Evolutionary conservation across 2,329 filamentous ascomycete species (phyloP).

Genomic region (Acarospora socialis): DNA sequence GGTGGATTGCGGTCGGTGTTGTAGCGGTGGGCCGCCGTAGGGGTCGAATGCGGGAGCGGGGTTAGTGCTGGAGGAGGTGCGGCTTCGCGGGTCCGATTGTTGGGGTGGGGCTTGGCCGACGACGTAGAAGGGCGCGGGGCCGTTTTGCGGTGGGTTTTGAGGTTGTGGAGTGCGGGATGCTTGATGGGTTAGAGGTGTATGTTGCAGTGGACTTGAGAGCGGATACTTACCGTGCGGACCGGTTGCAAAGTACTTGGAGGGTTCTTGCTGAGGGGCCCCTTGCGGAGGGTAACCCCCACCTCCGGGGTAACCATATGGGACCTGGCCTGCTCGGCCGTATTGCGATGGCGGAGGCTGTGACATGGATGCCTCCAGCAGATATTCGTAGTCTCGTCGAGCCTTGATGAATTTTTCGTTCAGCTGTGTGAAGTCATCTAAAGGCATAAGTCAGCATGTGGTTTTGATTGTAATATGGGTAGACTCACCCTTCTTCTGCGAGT

Average conservation of each 20-base stretch:
- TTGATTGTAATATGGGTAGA: slow-evolving; percentile 1
- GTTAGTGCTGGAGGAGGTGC: slow-evolving; percentile 25
- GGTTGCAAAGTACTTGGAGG: slow-evolving; percentile 55
- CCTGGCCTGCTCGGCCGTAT: slow-evolving; percentile 48
- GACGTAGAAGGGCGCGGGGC: slow-evolving; percentile 51
- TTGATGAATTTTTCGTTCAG: slow-evolving; percentile 99
- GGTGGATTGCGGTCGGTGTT: slow-evolving; percentile 50
- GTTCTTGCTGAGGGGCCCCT: slow-evolving; percentile 38
- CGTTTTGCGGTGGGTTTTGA: slow-evolving; percentile 40
- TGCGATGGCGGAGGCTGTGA: slow-evolving; percentile 70
- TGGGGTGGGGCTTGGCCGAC: slow-evolving; percentile 36
- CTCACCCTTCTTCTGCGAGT: slow-evolving; percentile 94
- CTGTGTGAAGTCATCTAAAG: slow-evolving; percentile 86
- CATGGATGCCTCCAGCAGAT: slow-evolving; percentile 92
- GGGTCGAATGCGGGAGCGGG: slow-evolving; percentile 33
- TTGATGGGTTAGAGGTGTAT: slow-evolving; percentile 9
- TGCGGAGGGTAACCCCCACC: slow-evolving; percentile 19
- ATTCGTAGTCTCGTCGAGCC: slow-evolving; percentile 88
- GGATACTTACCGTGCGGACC: slow-evolving; percentile 25
- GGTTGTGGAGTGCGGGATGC: slow-evolving; percentile 32
- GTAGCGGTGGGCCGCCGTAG: slow-evolving; percentile 27
- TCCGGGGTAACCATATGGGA: slow-evolving; percentile 25
- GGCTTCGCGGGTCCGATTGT: slow-evolving; percentile 23
- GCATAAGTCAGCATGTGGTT: slow-evolving; percentile 16
- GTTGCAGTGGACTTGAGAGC: slow-evolving; percentile 21